Evolutionary conservation across 2,329 filamentous ascomycete genomes (phyloP), one percentile per base, ranked within the genome.

Genomic region (Fusarium odoratissimum): DNA sequence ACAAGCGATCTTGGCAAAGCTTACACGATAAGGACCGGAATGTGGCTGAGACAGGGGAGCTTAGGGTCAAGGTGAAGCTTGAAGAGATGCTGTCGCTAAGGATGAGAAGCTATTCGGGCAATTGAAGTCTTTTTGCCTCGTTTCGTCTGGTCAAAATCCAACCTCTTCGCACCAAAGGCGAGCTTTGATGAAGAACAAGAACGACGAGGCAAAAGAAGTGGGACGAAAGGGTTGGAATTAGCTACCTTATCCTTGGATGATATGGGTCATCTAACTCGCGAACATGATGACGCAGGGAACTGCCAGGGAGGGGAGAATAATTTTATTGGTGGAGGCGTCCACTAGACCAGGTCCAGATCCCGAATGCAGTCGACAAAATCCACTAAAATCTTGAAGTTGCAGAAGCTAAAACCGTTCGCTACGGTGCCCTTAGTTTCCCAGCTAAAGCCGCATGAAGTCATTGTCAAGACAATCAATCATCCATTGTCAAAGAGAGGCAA

Each of bases 91-190:
- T 44, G 54, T 60, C 30, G 30, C 30, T 14, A 65, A 48, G n/a
- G 23, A 45, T 35, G n/a, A 56, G 41, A 56, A n/a, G 54, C 52
- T 46, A 60, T 56, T 38, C 12, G 41, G 30, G 42, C 60, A 56
- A 68, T 48, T 56, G 60, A n/a, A 51, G 28, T 31, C 28, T 46
- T 67, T 46, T 38, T 28, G 28, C 31, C 16, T 44, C 38, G 42
- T 54, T 31, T 66, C 41, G 62, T 33, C 37, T 35, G 28, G 46
- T 49, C 48, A 46, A 59, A 55, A 60, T 45, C 48, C n/a, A 51
- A 74, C 67, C 73, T 69, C 63, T 72, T 67, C 73, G 70, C 73
- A 72, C 73, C 63, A 48, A 69, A 48, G 67, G 70, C 71, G 70
- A 71, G 52, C 64, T 60, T 67, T 72, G 71, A 55, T 72, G 60